These are phyloP conservation scores for Elsinoe arachidis DNA, from an alignment of 2,329 filamentous ascomycete genomes.

Conservation along the genomic window DNA sequence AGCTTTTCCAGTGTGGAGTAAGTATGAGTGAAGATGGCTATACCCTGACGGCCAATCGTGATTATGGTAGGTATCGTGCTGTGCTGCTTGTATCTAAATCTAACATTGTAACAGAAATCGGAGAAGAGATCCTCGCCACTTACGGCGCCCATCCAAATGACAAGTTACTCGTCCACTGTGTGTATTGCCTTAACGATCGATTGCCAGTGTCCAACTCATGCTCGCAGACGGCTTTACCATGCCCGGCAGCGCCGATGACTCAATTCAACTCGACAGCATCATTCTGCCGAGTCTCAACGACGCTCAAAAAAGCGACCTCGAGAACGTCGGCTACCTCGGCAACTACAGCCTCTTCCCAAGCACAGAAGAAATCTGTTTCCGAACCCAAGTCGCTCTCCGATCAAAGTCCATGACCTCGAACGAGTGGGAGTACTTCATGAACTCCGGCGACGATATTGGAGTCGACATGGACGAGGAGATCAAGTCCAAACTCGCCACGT, in stretches of 20 bases:
- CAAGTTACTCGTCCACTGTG: conserved; percentile 59
- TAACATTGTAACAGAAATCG: conserved; percentile 27
- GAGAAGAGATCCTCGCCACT: conserved; percentile 59
- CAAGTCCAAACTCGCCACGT: background rate
- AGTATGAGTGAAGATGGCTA: conserved; percentile 45
- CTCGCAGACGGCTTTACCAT: conserved; percentile 37
- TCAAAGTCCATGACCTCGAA: conserved; percentile 27
- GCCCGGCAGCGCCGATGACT: conserved; percentile 26
- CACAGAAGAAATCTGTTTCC: conserved; percentile 32
- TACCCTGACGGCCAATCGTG: conserved; percentile 43
- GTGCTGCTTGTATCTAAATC: background rate
- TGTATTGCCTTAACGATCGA: background rate
- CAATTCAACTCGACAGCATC: conserved; percentile 34
- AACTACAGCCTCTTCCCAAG: conserved; percentile 26
- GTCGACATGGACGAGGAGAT: conserved; percentile 23
- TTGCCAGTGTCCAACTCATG: background rate
- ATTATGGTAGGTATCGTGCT: conserved; percentile 36
- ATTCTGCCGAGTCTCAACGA: conserved; percentile 31
- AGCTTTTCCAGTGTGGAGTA: conserved; percentile 41
- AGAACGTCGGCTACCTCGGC: conserved; percentile 36
- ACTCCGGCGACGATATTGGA: conserved; percentile 27
- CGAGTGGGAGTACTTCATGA: conserved; percentile 31
- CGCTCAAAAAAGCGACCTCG: conserved; percentile 28
- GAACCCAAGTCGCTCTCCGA: conserved; percentile 38
- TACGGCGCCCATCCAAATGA: conserved; percentile 67